Conservation (phyloP, 2,329 filamentous ascomycete genomes). For the Emericellopsis cladophorae region DNA sequence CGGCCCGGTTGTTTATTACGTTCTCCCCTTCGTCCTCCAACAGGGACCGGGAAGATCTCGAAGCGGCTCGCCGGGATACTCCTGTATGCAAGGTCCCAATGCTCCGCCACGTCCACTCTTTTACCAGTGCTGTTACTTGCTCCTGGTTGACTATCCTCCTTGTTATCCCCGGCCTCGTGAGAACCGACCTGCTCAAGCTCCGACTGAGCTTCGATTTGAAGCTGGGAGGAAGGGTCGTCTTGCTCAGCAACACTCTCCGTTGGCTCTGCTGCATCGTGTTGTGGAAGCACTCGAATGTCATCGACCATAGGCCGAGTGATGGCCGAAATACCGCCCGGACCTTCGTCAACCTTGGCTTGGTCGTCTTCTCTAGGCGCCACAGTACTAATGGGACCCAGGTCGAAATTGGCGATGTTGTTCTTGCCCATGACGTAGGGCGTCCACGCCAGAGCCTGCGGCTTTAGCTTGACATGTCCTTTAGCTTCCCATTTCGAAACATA, state of each 20-base stretch:
- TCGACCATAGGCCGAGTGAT: slow-evolving; percentile 11
- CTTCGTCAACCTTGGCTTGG: slow-evolving; percentile 27
- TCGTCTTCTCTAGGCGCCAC: slow-evolving; percentile 79
- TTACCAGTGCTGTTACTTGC: not conserved
- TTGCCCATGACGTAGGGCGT: slow-evolving; percentile 95
- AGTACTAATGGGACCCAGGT: slow-evolving; percentile 68
- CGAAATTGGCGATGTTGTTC: slow-evolving; percentile 69
- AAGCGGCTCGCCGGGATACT: slow-evolving; percentile 59
- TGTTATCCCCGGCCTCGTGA: slow-evolving; percentile 12
- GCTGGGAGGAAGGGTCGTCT: not conserved
- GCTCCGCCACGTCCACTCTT: slow-evolving; percentile 5
- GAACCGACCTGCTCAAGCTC: slow-evolving; percentile 1
- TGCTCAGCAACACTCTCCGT: not conserved
- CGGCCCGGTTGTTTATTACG: slow-evolving; percentile 29
- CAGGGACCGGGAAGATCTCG: slow-evolving; percentile 59
- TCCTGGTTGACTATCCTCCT: slow-evolving; percentile 13
- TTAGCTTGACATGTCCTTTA: slow-evolving; percentile 78
- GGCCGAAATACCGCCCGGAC: slow-evolving; percentile 7
- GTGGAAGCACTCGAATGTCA: slow-evolving; percentile 4
- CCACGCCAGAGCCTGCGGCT: slow-evolving; percentile 75
- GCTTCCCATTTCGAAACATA: slow-evolving; percentile 83
- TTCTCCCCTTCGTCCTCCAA: slow-evolving; percentile 29
- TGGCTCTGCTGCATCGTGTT: not conserved
- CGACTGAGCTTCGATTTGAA: slow-evolving; percentile 13
- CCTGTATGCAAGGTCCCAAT: slow-evolving; percentile 35